Conservation (phyloP, 2,329 filamentous ascomycete species). For the Cercospora zeae-maydis region DNA sequence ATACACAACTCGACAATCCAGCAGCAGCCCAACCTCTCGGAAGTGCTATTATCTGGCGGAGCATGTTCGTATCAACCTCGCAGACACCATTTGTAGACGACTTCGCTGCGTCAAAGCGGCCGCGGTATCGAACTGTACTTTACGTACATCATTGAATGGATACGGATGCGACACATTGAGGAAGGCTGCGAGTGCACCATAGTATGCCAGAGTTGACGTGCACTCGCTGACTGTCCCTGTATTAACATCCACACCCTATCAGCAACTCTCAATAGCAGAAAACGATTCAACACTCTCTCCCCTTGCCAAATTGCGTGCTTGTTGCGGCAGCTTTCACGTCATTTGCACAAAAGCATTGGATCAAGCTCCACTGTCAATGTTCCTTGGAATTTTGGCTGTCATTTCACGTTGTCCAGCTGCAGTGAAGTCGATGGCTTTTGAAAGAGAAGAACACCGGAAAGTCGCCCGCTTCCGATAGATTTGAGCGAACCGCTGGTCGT, state of each 20-base stretch:
- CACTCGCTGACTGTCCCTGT: background rate
- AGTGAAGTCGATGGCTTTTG: too few species aligned
- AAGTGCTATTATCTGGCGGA: too few species aligned
- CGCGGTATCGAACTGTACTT: too few species aligned
- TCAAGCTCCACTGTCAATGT: background rate
- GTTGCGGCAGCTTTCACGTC: background rate
- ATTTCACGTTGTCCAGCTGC: background rate
- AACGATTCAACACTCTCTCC: background rate
- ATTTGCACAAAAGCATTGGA: background rate
- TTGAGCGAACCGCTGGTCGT: background rate
- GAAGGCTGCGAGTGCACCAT: background rate
- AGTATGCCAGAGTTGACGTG: background rate
- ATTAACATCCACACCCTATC: background rate
- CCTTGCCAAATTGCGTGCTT: background rate
- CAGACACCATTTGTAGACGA: too few species aligned
- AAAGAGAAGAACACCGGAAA: too few species aligned
- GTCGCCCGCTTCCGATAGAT: background rate
- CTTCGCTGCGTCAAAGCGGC: too few species aligned
- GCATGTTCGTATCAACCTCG: too few species aligned
- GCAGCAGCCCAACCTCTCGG: too few species aligned
- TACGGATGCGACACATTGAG: background rate
- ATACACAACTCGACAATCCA: too few species aligned
- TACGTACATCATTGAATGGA: too few species aligned
- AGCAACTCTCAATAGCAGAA: background rate
- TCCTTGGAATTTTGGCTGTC: background rate